Base-by-base conservation (phyloP, 768 basidiomycete species). In the Pholiota molesta region DNA sequence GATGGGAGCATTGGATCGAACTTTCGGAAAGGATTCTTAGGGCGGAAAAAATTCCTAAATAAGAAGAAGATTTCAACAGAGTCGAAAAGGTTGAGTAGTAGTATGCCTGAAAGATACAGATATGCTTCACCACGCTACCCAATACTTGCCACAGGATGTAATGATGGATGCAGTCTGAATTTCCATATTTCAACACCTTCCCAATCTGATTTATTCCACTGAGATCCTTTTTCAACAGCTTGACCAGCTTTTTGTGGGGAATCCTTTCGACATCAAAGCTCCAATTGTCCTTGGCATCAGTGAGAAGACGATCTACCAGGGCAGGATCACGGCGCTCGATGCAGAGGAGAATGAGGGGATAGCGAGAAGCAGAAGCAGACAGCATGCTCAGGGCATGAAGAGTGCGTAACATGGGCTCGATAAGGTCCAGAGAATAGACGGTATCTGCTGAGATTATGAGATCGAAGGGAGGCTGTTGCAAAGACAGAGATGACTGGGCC, bases 391-490 rank as follows among this genome's bases (percentile, higher is more conserved):
- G 75, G 23, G 78, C 76, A 40, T 82, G 82, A 5, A 95, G 73
- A 17, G 92, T 86, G 57, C 85, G 82, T 26, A 95, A 81, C 54
- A 96, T 85, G 0, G 92, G 94, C 16, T 79, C 69, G 35, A 88
- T 73, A 51, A 95, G 86, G 3, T 81, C 75, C 2, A 79, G 68
- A 28, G 79, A 71, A 72, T 95, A 96, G 40, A 95, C 76, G 0
- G 95, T 96, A 74, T 97, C 95, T 56, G 94, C 88, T 11, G 92
- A 86, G 56, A 91, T 72, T 65, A 97, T 87, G 66, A 94, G 79
- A 73, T 93, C 88, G 77, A 89, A 91, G 0, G 87, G 87, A 8
- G 87, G 84, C 17, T 66, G 65, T 14, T 86, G 77, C 45, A 72
- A 64, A 39, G 52, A 47, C 21, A 58, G 33, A 26, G 57, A 45